phyloP scores from a whole-genome alignment of 306 rosid genomes.

The Macrotyloma uniflorum region DNA sequence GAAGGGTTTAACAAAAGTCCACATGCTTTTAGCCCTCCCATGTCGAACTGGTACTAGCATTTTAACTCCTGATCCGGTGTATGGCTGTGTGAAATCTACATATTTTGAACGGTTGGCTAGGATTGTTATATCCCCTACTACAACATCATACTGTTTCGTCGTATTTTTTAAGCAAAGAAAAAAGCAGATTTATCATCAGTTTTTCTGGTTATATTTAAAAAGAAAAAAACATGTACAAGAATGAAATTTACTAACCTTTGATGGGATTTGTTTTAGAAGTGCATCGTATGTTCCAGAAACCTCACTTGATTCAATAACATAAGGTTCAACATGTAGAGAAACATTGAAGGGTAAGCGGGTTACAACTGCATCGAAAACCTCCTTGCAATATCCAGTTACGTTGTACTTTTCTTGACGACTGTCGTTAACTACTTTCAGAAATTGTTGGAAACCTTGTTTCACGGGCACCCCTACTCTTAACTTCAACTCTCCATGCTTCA shows the following conservation, averaged over 20 bases:
- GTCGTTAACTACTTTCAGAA: conserved; percentile 22
- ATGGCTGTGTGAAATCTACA: conserved; percentile 48
- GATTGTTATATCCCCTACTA: conserved; percentile 45
- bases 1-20: conserved; percentile 44
- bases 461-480: conserved; percentile 39
- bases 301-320: background rate
- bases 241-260: conserved; percentile 12
- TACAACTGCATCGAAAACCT: conserved; percentile 37
- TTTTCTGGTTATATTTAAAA: background rate
- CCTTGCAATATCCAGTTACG: conserved; percentile 44
- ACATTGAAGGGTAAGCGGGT: conserved; percentile 28
- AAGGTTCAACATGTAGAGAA: conserved; percentile 30
- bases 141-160: conserved; percentile 35
- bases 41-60: conserved; percentile 31
- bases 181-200: background rate
- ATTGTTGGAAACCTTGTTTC: conserved; percentile 44
- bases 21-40: conserved; percentile 37
- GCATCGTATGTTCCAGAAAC: conserved; percentile 32
- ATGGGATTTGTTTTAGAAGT: conserved; percentile 36
- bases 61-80: conserved; percentile 32
- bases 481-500: background rate
- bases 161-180: background rate
- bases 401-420: background rate
- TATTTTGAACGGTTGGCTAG: conserved; percentile 29
- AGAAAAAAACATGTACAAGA: background rate